Base-by-base conservation (phyloP, 352 stramenopile genomes). In the Pythium utonaiense region DNA sequence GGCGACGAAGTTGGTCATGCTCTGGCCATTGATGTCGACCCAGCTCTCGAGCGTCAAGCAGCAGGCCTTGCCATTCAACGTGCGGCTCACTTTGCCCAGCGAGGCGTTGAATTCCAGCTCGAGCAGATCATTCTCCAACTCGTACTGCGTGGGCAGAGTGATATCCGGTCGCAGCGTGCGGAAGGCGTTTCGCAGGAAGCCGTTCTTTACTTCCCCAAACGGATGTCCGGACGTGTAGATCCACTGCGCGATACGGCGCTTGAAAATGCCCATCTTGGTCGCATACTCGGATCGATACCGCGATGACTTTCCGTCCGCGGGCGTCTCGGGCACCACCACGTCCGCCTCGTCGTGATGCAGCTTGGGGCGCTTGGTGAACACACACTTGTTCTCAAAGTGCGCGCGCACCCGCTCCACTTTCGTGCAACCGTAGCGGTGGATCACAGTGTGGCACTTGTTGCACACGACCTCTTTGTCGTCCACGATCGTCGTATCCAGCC, bases 341-440 rank as follows among this genome's bases (percentile, higher is more conserved):
- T 62, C 58, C 27, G 24, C 34, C 7, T 19, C 57, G 21, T 47
- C 52, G 33, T 62, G 51, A 22, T 66, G 53, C 13, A 67, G 16
- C 56, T 70, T 74, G 36, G 54, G 21, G 30, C 62, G 40, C 62
- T 73, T 66, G 33, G 50, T 56, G 48, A 68, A 57, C 6, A 75
- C 34, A 44, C 80, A 90, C 33, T 78, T 81, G 64, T 80, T 79
- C 45, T 85, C 67, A 61, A 90, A 90, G 55, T 90, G 80, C 27
- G 69, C 70, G 50, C 80, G 78, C 65, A 90, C 80, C 14, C 80
- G 78, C 67, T 90, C 80, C 9, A 90, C 80, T 40, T 90, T 90
- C 49, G 77, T 70, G 34, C 74, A 75, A 19, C 80, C 80, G 55
- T 88, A 85, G 34, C 78, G 77, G 54, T 90, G 80, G 62, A 88